phyloP scores from a whole-genome alignment of 768 basidiomycete species.

The Serendipita sp. region DNA sequence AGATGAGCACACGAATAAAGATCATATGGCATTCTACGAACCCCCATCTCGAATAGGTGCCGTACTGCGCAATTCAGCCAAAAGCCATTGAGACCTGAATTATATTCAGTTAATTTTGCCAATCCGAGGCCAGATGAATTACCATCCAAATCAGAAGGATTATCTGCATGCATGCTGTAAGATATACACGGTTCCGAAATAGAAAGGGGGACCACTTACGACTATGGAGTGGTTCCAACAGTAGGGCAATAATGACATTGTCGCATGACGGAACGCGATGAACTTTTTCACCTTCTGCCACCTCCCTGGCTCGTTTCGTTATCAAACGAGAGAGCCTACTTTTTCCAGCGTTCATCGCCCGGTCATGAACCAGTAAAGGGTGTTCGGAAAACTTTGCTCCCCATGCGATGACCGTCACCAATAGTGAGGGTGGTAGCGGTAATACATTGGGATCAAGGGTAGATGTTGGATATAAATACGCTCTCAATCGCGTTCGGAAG shows the following conservation, averaged over 20 bases:
- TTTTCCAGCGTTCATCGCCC: constrained; percentile 35
- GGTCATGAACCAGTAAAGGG: constrained; percentile 63
- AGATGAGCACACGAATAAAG: too few species aligned
- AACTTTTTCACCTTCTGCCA: constrained; percentile 76
- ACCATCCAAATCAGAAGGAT: constrained; percentile 58
- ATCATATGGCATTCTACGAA: constrained; percentile 18
- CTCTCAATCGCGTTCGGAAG: constrained; percentile 55
- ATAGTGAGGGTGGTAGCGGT: constrained; percentile 50
- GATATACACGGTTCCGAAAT: not conserved
- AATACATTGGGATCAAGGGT: constrained; percentile 6
- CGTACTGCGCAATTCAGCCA: constrained; percentile 69
- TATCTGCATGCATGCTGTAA: constrained; percentile 32
- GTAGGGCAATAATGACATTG: constrained; percentile 63
- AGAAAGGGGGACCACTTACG: constrained; percentile 42
- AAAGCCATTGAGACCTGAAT: constrained; percentile 67
- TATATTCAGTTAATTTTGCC: not conserved
- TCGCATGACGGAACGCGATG: constrained; percentile 65
- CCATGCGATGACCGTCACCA: constrained; percentile 82
- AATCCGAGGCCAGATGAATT: constrained; percentile 2
- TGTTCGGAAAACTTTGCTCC: constrained; percentile 91
- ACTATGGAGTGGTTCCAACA: constrained; percentile 74
- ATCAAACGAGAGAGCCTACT: constrained; percentile 64
- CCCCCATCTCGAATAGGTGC: constrained; percentile 62
- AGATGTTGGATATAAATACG: constrained; percentile 6
- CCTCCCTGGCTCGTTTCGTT: constrained; percentile 65